Evolutionary conservation across 148 eudicot species (phyloP).

Genomic region (Fagopyrum homotropicum): DNA sequence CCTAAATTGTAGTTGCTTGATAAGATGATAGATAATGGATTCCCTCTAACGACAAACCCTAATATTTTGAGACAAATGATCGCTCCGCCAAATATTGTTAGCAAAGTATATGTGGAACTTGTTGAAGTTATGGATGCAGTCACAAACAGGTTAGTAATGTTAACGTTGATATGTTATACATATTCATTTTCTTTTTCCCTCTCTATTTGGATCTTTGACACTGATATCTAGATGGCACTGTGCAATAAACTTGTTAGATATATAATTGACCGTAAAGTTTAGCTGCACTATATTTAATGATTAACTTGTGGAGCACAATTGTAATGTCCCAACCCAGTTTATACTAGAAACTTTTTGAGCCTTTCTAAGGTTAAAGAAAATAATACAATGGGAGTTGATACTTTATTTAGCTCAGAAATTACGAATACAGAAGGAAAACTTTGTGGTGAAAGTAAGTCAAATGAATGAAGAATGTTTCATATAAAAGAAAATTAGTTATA

Average conservation of each 20-base stretch:
- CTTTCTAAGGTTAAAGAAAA: not conserved
- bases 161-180: not conserved
- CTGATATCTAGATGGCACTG: no score
- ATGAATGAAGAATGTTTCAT: not conserved
- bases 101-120: constrained; percentile 83
- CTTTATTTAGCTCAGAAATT: not conserved
- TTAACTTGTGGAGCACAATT: not conserved
- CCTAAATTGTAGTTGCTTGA: constrained; percentile 55
- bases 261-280: no score
- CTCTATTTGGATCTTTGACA: constrained; percentile 8
- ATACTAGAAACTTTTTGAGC: not conserved
- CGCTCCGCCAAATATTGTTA: constrained; percentile 79
- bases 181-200: not conserved
- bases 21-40: constrained; percentile 99
- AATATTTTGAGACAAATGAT: constrained; percentile 93
- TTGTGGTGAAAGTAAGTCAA: not conserved
- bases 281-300: no score
- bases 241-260: no score
- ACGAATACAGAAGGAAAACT: not conserved
- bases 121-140: constrained; percentile 92
- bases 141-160: constrained; percentile 51
- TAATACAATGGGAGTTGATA: not conserved
- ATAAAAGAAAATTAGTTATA: not conserved
- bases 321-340: not conserved
- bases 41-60: constrained; percentile 91